Percentiles rank a stretch among this genome's conserved stretches.
phyloP scores from a whole-genome alignment of 2,329 filamentous ascomycete genomes.

The Epichloe brachyelytri region DNA sequence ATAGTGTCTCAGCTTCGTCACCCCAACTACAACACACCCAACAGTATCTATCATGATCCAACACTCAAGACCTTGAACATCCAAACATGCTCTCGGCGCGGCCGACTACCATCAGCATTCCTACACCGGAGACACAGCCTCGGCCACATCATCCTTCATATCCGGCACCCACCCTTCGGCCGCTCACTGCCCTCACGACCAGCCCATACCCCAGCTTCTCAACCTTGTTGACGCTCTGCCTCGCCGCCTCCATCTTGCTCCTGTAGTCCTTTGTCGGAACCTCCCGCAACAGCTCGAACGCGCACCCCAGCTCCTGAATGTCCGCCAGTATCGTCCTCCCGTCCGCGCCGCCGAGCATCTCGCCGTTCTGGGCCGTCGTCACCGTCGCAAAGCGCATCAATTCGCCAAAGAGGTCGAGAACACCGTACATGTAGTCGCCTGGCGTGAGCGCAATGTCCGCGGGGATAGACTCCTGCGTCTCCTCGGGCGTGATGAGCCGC shows the following conservation, averaged over 20 bases:
- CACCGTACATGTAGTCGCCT: conserved; percentile 77
- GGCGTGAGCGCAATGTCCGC: conserved; percentile 52
- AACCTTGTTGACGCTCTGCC: conserved; percentile 82
- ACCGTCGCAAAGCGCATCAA: conserved; percentile 95
- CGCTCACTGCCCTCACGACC: conserved; percentile 77
- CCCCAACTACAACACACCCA: too few species aligned
- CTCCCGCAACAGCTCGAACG: conserved; percentile 62
- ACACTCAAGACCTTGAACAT: not conserved
- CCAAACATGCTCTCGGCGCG: not conserved
- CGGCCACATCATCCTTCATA: conserved; percentile 29
- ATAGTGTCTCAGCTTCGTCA: too few species aligned
- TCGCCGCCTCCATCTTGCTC: conserved; percentile 79
- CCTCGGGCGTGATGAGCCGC: conserved; percentile 54
- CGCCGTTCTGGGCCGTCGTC: conserved; percentile 62
- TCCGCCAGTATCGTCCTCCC: conserved; percentile 60
- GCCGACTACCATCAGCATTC: conserved; percentile 2
- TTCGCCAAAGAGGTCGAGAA: conserved; percentile 92
- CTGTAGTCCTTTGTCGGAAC: conserved; percentile 43
- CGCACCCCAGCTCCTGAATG: conserved; percentile 62
- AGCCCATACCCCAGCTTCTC: conserved; percentile 83
- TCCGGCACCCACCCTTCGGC: conserved; percentile 86
- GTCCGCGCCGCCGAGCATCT: conserved; percentile 25
- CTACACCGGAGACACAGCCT: conserved; percentile 14
- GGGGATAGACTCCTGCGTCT: conserved; percentile 39
- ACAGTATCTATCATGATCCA: too few species aligned